These are phyloP conservation scores for Fimicolochytrium jonesii DNA, from an alignment of 192 early-diverging fungal species.

Conservation along the genomic window DNA sequence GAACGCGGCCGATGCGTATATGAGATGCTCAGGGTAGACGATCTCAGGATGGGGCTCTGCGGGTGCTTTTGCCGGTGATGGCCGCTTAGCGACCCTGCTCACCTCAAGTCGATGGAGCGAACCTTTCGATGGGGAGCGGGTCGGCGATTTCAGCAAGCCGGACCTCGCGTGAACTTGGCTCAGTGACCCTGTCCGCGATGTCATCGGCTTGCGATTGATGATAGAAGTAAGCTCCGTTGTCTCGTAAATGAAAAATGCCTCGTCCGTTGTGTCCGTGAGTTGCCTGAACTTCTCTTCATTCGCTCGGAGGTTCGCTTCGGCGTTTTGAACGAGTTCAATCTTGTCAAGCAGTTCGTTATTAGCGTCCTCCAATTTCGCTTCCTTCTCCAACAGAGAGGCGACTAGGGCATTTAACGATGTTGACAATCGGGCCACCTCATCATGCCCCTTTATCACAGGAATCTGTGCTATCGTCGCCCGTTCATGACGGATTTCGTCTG, in stretches of 20 bases:
- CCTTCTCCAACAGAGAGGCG: slow-evolving; percentile 14
- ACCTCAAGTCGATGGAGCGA: no score
- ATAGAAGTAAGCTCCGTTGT: no score
- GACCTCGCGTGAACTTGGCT: no score
- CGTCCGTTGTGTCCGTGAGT: slow-evolving; percentile 14
- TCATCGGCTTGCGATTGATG: no score
- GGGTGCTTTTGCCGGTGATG: no score
- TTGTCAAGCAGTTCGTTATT: slow-evolving; percentile 23
- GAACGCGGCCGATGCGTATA: slow-evolving; percentile 1
- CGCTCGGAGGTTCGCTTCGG: slow-evolving; percentile 9
- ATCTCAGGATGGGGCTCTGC: no score
- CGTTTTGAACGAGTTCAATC: slow-evolving; percentile 8
- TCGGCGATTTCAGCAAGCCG: no score
- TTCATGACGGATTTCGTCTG: slow-evolving; percentile 24
- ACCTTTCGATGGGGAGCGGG: no score
- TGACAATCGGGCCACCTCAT: slow-evolving; percentile 22
- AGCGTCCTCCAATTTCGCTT: slow-evolving; percentile 21
- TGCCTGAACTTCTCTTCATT: slow-evolving; percentile 24
- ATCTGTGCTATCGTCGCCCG: slow-evolving; percentile 17
- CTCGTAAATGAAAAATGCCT: slow-evolving; percentile 22
- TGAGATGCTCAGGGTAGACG: no score
- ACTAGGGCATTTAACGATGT: slow-evolving; percentile 17
- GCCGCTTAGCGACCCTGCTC: no score
- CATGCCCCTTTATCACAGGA: slow-evolving; percentile 15
- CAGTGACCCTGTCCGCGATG: no score